Conservation (phyloP, 129 eudicot genomes). For the Centella asiatica region DNA sequence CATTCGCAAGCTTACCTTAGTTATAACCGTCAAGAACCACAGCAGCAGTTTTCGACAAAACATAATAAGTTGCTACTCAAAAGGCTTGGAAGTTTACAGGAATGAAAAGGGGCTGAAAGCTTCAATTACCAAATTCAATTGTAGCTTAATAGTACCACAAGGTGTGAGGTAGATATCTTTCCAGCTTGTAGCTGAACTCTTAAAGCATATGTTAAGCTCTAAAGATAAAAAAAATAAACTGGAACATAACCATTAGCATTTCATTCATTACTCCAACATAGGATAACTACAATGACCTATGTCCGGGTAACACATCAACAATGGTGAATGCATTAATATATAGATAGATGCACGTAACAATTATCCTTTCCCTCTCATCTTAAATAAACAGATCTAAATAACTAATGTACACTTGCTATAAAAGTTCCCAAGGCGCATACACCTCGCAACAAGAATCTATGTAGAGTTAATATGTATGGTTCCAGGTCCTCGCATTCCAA, state of each 20-base stretch:
- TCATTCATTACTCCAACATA: not conserved
- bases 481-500: not conserved
- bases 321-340: not conserved
- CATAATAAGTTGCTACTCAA: no score
- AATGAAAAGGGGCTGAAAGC: no score
- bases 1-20: no score
- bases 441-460: not conserved
- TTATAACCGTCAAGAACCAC: no score
- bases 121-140: no score
- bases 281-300: not conserved
- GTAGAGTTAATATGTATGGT: not conserved
- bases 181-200: no score
- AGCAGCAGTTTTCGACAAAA: no score
- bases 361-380: slow-evolving; percentile 3
- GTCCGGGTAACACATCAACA: not conserved
- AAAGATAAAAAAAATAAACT: no score
- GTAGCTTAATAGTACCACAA: no score
- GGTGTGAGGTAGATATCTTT: no score
- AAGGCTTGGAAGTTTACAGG: no score
- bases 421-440: not conserved
- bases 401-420: slow-evolving; percentile 9
- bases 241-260: not conserved
- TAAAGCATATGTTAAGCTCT: no score
- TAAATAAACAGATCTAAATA: not conserved
- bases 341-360: not conserved